A percentile compares a stretch with the other conserved stretches of the same genome.
Evolutionary conservation across 2,329 filamentous ascomycete genomes (phyloP).

Genomic region (Colletotrichum theobromicola): DNA sequence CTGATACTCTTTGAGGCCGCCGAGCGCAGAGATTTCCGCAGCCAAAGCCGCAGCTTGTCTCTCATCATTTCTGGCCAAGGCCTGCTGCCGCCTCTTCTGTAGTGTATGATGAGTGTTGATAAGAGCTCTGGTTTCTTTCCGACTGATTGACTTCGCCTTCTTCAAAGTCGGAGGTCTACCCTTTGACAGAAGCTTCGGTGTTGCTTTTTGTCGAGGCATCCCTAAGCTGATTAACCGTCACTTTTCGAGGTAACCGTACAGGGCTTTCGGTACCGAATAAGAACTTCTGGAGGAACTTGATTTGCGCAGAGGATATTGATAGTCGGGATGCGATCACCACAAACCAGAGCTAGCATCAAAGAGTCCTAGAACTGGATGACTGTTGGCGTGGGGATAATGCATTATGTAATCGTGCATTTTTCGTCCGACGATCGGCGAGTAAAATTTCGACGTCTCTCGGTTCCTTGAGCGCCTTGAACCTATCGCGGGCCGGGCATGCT

Average conservation of each 20-base stretch:
- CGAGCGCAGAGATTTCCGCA: slow-evolving; percentile 60
- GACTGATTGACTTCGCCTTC: slow-evolving; percentile 62
- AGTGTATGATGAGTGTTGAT: slow-evolving; percentile 72
- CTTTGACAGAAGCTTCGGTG: slow-evolving; percentile 37
- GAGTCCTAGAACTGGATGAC: not conserved
- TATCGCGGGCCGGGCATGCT: too few relatives aligned
- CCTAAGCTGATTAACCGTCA: not conserved
- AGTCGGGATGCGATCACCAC: not conserved
- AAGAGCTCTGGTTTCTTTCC: slow-evolving; percentile 66
- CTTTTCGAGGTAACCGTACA: not conserved
- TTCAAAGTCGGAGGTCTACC: slow-evolving; percentile 63
- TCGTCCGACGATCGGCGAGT: too few relatives aligned
- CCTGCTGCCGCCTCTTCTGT: slow-evolving; percentile 66
- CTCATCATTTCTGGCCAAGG: slow-evolving; percentile 57
- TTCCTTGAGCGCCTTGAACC: too few relatives aligned
- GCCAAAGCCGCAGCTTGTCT: slow-evolving; percentile 49
- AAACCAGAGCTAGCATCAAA: not conserved
- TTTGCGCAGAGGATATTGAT: not conserved
- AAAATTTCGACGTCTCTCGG: not conserved
- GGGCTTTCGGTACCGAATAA: not conserved
- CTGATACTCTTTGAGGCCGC: slow-evolving; percentile 69
- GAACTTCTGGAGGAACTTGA: not conserved
- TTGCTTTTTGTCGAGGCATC: slow-evolving; percentile 19
- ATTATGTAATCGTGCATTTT: not conserved
- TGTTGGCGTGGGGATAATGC: not conserved